Percentiles rank a stretch among this genome's conserved stretches.
Evolutionary conservation across 495 filamentous ascomycete genomes (phyloP).

Genomic region (Xylaria castorea): DNA sequence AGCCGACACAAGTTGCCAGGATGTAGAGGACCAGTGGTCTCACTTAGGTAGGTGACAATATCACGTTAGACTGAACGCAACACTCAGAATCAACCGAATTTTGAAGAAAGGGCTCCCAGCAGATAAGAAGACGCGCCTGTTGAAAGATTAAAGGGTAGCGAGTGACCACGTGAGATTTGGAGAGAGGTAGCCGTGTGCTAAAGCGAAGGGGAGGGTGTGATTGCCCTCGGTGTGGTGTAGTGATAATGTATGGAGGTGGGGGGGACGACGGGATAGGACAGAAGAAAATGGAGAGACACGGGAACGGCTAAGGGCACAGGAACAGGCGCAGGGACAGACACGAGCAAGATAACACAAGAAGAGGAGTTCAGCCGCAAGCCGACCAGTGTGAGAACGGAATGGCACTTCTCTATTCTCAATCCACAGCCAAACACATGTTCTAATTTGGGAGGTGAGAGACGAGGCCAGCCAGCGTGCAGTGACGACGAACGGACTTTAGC

Average conservation of each 20-base stretch:
- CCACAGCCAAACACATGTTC: constrained; percentile 1
- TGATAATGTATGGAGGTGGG: constrained; percentile 7
- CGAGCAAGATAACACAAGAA: constrained; percentile 78
- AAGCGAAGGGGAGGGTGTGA: constrained; percentile 11
- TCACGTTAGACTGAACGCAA: background rate
- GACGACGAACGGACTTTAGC: background rate
- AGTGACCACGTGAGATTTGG: constrained; percentile 21
- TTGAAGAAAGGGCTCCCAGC: background rate
- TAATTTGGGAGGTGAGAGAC: constrained; percentile 3
- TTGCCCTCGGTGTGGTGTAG: constrained; percentile 18
- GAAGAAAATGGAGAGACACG: background rate
- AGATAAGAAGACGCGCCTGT: background rate
- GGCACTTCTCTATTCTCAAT: background rate
- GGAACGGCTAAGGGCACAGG: constrained; percentile 13
- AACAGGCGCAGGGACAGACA: constrained; percentile 55
- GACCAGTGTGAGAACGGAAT: background rate
- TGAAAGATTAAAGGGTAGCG: background rate
- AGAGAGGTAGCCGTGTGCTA: background rate
- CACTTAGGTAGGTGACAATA: background rate
- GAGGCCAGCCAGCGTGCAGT: constrained; percentile 4
- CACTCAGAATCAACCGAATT: background rate
- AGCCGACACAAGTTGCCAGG: background rate
- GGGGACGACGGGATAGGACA: constrained; percentile 3
- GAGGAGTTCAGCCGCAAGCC: constrained; percentile 74
- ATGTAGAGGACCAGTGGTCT: background rate